Evolutionary conservation across 345 rosid genomes (phyloP).

Genomic region (Arabidopsis suecica): DNA sequence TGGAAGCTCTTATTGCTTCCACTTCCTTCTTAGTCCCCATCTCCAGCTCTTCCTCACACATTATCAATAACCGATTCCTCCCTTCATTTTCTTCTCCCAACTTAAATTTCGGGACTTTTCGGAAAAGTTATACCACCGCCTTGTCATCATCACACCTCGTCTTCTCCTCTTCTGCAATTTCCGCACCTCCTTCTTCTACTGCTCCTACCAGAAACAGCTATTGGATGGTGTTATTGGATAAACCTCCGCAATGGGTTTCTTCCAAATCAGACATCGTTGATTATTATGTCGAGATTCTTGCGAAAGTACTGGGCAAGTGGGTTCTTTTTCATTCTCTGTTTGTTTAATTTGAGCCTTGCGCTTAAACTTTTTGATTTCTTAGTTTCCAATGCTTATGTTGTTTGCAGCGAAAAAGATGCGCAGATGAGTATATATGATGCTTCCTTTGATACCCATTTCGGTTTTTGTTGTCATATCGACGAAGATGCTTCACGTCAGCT

Average conservation of each 20-base stretch:
- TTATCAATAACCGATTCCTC: slow-evolving; percentile 12
- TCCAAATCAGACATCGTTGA: slow-evolving; percentile 61
- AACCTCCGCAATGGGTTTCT: slow-evolving; percentile 53
- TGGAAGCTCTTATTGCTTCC: slow-evolving; percentile 47
- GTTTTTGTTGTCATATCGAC: slow-evolving; percentile 78
- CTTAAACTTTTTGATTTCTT: background rate
- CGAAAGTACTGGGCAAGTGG: slow-evolving; percentile 65
- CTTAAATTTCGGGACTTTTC: slow-evolving; percentile 25
- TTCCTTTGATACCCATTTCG: slow-evolving; percentile 62
- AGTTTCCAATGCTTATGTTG: background rate
- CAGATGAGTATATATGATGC: slow-evolving; percentile 75
- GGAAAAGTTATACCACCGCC: slow-evolving; percentile 12
- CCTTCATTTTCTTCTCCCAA: slow-evolving; percentile 11
- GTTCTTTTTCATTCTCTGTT: slow-evolving; percentile 21
- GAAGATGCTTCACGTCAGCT: slow-evolving; percentile 68
- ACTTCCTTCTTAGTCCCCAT: slow-evolving; percentile 25
- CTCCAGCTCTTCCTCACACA: slow-evolving; percentile 19
- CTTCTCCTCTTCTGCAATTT: slow-evolving; percentile 41
- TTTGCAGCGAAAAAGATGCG: slow-evolving; percentile 72
- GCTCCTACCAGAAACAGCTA: slow-evolving; percentile 40
- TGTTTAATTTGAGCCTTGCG: background rate
- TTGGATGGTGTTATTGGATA: slow-evolving; percentile 74
- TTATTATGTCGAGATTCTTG: slow-evolving; percentile 65
- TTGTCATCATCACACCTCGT: slow-evolving; percentile 40
- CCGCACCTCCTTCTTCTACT: slow-evolving; percentile 36